phyloP scores from a whole-genome alignment of 306 rosid species.

The Canavalia ensiformis region DNA sequence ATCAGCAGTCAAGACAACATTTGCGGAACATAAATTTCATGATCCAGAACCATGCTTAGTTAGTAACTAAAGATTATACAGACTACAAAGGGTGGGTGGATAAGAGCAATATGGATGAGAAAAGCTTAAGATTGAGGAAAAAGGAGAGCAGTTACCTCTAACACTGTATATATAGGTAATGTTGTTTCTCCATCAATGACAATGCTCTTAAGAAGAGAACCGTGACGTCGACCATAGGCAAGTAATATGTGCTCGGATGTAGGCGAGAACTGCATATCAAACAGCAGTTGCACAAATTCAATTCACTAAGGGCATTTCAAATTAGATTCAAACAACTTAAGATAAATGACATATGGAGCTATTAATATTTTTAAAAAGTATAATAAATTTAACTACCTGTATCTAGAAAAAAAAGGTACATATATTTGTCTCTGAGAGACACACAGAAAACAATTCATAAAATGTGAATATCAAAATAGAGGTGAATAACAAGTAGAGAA shows the following conservation, averaged over 20 bases:
- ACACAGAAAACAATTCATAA: constrained; percentile 7
- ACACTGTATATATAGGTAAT: constrained; percentile 89
- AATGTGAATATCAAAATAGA: constrained; percentile 21
- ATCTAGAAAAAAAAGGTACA: neutral
- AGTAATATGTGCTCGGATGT: constrained; percentile 71
- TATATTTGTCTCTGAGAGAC: neutral
- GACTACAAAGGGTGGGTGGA: neutral
- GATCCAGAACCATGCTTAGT: constrained; percentile 11
- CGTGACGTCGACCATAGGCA: constrained; percentile 71
- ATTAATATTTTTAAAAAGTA: constrained; percentile 25
- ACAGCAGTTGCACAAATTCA: constrained; percentile 49
- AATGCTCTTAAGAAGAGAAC: constrained; percentile 78
- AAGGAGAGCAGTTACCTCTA: constrained; percentile 74
- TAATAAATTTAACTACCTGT: constrained; percentile 20
- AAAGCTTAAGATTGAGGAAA: constrained; percentile 25
- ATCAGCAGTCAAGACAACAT: constrained; percentile 33
- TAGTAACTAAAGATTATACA: constrained; percentile 20
- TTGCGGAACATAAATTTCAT: constrained; percentile 21
- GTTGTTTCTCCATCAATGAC: constrained; percentile 97
- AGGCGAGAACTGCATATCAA: constrained; percentile 62
- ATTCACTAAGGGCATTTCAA: constrained; percentile 10
- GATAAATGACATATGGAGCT: constrained; percentile 15
- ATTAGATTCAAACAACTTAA: constrained; percentile 19
- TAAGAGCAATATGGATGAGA: constrained; percentile 28
- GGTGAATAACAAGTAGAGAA: constrained; percentile 8